These are phyloP conservation scores for Zizania latifolia DNA, from an alignment of 176 grass and related monocot species.

Conservation along the genomic window DNA sequence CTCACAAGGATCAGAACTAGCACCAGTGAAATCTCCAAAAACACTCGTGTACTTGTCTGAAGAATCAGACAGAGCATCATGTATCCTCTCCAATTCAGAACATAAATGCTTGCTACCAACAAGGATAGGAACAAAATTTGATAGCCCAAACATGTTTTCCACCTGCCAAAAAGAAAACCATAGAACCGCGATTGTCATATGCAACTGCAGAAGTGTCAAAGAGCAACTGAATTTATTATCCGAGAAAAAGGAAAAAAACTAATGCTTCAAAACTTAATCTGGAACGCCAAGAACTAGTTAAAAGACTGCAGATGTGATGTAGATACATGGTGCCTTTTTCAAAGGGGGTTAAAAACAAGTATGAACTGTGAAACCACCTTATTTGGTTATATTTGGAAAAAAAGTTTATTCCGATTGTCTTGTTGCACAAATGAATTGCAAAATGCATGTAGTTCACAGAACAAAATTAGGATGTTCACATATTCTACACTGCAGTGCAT, in stretches of 20 bases:
- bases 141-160: slow-evolving; percentile 83
- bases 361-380: not conserved
- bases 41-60: slow-evolving; percentile 3
- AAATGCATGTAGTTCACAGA: not conserved
- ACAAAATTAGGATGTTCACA: not conserved
- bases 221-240: too few relatives aligned
- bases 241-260: too few relatives aligned
- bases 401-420: not conserved
- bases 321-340: not conserved
- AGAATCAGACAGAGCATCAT: slow-evolving; percentile 37
- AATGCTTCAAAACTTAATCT: not conserved
- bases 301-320: not conserved
- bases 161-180: slow-evolving; percentile 58
- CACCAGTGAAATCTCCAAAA: slow-evolving; percentile 15
- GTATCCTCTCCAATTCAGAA: slow-evolving; percentile 68
- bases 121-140: slow-evolving; percentile 90
- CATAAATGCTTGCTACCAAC: slow-evolving; percentile 76
- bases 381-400: not conserved
- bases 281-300: not conserved
- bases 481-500: not conserved
- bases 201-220: slow-evolving; percentile 16
- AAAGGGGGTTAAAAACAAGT: not conserved
- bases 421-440: not conserved
- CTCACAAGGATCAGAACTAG: slow-evolving; percentile 25
- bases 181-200: not conserved